Evolutionary conservation across 768 basidiomycete species (phyloP).

Genomic region (Tulasnella sp.): DNA sequence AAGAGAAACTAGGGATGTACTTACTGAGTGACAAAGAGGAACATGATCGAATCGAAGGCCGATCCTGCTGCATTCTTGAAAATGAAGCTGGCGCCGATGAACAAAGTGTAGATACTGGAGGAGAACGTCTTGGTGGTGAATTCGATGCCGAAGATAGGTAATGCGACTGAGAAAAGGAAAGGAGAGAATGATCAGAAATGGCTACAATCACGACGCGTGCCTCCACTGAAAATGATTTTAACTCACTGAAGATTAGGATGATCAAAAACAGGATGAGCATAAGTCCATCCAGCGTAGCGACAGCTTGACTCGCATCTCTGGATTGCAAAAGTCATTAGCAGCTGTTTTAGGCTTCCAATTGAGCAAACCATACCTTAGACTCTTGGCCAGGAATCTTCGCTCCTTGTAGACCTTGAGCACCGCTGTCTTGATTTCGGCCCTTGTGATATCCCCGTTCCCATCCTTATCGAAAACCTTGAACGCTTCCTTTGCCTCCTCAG

Average conservation of each 20-base stretch:
- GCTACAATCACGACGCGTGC: neutral
- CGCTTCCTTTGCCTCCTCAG: slow-evolving; percentile 47
- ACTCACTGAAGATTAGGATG: slow-evolving; percentile 48
- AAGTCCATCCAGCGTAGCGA: slow-evolving; percentile 53
- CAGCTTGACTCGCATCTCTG: slow-evolving; percentile 52
- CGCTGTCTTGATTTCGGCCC: slow-evolving; percentile 61
- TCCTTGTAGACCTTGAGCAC: slow-evolving; percentile 68
- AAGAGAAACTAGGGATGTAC: slow-evolving; percentile 24
- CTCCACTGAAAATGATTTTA: neutral
- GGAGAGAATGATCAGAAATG: neutral
- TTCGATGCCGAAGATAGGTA: slow-evolving; percentile 61
- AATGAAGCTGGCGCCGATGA: slow-evolving; percentile 64
- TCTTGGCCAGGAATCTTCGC: slow-evolving; percentile 60
- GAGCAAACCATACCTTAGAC: slow-evolving; percentile 43
- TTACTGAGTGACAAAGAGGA: slow-evolving; percentile 73
- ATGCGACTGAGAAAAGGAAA: slow-evolving; percentile 32
- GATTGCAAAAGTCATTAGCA: neutral
- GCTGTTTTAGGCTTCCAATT: neutral
- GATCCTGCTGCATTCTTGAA: slow-evolving; percentile 65
- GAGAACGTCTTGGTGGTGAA: slow-evolving; percentile 43
- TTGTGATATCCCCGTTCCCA: slow-evolving; percentile 64
- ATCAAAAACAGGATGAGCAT: slow-evolving; percentile 52
- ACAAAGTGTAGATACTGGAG: slow-evolving; percentile 54
- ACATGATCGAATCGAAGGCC: slow-evolving; percentile 73
- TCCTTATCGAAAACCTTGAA: slow-evolving; percentile 72